Conservation (phyloP, 139 green algal species). For the Spirogloea muscicola region DNA sequence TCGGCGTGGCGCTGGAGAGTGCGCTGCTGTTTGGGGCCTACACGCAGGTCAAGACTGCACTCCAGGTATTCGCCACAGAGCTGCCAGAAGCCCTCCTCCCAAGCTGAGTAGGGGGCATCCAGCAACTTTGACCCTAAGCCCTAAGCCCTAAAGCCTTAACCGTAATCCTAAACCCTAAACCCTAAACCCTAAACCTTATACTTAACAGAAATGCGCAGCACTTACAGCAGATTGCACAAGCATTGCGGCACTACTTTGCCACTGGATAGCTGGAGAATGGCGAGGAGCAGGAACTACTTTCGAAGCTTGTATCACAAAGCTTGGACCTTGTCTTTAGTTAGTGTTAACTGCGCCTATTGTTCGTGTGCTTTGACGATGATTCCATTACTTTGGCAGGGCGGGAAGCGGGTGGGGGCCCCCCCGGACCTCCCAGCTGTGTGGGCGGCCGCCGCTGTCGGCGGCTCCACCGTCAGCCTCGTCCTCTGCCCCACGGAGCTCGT, state of each 20-base stretch:
- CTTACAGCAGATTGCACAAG: neutral
- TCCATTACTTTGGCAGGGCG: constrained; percentile 23
- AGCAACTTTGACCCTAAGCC: neutral
- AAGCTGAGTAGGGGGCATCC: no score
- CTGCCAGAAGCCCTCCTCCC: no score
- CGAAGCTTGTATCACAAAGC: neutral
- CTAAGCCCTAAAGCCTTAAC: neutral
- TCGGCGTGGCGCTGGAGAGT: constrained; percentile 39
- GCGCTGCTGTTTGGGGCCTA: constrained; percentile 41
- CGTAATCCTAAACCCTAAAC: neutral
- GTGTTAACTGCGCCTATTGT: neutral
- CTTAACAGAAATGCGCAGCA: neutral
- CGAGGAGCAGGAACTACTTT: no score
- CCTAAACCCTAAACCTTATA: neutral
- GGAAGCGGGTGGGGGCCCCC: neutral
- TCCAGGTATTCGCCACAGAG: constrained; percentile 19
- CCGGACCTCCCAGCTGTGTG: constrained; percentile 17
- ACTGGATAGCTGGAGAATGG: no score
- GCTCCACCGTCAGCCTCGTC: constrained; percentile 24
- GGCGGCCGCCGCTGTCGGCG: constrained; percentile 12
- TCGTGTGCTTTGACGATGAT: constrained; percentile 11
- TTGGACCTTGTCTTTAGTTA: neutral
- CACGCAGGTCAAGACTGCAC: constrained; percentile 38
- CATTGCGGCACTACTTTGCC: neutral
- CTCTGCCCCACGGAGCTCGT: constrained; percentile 45